These are phyloP conservation scores for Chaetomiaceae sp. DNA, from an alignment of 2,329 filamentous ascomycete genomes.

Conservation along the genomic window DNA sequence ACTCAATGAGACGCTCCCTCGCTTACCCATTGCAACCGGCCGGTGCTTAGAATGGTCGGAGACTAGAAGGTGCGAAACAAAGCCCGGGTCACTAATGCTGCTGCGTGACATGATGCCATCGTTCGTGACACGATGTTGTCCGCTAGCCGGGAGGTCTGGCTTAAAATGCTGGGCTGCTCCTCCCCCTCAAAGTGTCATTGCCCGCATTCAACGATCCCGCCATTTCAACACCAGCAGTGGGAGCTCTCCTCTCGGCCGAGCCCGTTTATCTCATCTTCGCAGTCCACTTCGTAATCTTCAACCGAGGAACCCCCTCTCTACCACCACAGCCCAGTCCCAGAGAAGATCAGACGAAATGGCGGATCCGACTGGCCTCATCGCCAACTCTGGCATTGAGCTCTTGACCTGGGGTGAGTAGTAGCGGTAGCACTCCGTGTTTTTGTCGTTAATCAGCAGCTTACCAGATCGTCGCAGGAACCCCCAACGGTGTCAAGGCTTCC, in stretches of 20 bases:
- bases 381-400: conserved; percentile 58
- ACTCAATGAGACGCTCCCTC: too few relatives aligned
- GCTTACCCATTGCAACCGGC: too few relatives aligned
- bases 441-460: not conserved
- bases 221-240: not conserved
- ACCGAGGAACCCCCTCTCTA: not conserved
- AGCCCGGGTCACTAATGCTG: not conserved
- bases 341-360: conserved; percentile 24
- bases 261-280: not conserved
- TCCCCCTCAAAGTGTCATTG: not conserved
- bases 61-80: not conserved
- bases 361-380: conserved; percentile 51
- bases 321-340: conserved; percentile 6
- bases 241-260: not conserved
- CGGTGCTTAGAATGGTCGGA: too few relatives aligned
- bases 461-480: conserved; percentile 32
- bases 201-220: not conserved
- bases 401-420: conserved; percentile 44
- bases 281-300: not conserved
- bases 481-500: conserved; percentile 51
- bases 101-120: not conserved
- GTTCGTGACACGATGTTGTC: not conserved
- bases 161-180: conserved; percentile 1
- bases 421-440: conserved; percentile 7
- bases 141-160: not conserved